A percentile compares a stretch with the other conserved stretches of the same genome.
phyloP scores from a whole-genome alignment of 2,329 filamentous ascomycete species.

The Penicillium rolfsii region DNA sequence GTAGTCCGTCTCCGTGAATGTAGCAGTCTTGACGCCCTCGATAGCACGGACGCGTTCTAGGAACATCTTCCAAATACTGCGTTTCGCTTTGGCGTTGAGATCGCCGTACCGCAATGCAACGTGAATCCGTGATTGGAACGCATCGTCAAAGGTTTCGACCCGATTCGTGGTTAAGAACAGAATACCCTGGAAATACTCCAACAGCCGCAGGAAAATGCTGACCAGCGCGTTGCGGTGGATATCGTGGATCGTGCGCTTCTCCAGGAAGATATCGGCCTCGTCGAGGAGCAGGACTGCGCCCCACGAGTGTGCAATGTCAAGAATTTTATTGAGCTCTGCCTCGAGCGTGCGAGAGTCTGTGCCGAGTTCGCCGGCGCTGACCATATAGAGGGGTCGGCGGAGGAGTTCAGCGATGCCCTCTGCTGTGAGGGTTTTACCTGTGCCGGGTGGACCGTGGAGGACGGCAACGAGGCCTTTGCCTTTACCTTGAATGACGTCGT shows the following conservation, averaged over 20 bases:
- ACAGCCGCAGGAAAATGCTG: conserved; percentile 79
- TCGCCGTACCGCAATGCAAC: conserved; percentile 81
- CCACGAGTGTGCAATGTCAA: conserved; percentile 85
- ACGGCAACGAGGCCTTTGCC: conserved; percentile 82
- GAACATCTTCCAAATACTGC: conserved; percentile 82
- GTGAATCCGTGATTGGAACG: conserved; percentile 86
- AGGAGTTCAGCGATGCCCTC: conserved; percentile 84
- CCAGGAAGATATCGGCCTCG: conserved; percentile 82
- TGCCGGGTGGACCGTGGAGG: conserved; percentile 82
- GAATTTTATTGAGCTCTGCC: conserved; percentile 75
- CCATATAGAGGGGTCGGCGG: conserved; percentile 80
- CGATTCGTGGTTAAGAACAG: conserved; percentile 88
- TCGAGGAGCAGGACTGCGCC: conserved; percentile 82
- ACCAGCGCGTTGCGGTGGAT: conserved; percentile 84
- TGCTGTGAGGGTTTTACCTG: conserved; percentile 85
- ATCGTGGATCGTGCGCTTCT: conserved; percentile 80
- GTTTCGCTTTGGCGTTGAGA: conserved; percentile 71
- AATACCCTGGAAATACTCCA: conserved; percentile 93
- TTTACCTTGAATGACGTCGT: conserved; percentile 81
- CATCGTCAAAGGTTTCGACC: conserved; percentile 84
- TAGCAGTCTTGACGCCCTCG: conserved; percentile 58
- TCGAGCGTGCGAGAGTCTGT: conserved; percentile 76
- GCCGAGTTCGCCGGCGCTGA: conserved; percentile 78
- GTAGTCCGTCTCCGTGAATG: conserved; percentile 64
- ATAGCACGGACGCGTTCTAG: conserved; percentile 70